phyloP scores from a whole-genome alignment of 2,329 filamentous ascomycete genomes.

The Botryotinia convoluta region DNA sequence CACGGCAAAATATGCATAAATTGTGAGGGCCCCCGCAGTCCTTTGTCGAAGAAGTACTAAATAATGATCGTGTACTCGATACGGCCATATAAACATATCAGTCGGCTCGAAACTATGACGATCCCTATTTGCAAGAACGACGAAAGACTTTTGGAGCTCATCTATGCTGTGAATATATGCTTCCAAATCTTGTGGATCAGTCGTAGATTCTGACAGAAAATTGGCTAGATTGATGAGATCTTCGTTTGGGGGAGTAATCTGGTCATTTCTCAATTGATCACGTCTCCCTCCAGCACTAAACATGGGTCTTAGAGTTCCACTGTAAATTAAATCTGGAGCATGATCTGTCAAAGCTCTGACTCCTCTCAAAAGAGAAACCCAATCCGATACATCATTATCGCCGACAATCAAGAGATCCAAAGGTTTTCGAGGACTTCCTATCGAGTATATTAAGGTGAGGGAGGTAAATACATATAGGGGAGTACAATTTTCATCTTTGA shows the following conservation, averaged over 20 bases:
- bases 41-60: slow-evolving; percentile 40
- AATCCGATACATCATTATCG: slow-evolving; percentile 40
- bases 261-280: slow-evolving; percentile 25
- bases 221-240: slow-evolving; percentile 23
- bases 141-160: slow-evolving; percentile 39
- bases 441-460: slow-evolving; percentile 41
- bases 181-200: slow-evolving; percentile 26
- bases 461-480: slow-evolving; percentile 43
- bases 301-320: slow-evolving; percentile 29
- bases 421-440: slow-evolving; percentile 39
- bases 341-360: slow-evolving; percentile 39
- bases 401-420: slow-evolving; percentile 41
- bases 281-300: slow-evolving; percentile 20
- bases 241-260: slow-evolving; percentile 21
- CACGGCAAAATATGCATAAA: slow-evolving; percentile 41
- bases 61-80: slow-evolving; percentile 40
- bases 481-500: slow-evolving; percentile 39
- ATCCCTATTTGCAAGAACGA: slow-evolving; percentile 27
- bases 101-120: slow-evolving; percentile 37
- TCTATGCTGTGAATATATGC: slow-evolving; percentile 39
- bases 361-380: slow-evolving; percentile 42
- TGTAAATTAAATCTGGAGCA: slow-evolving; percentile 29
- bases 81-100: slow-evolving; percentile 45
- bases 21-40: slow-evolving; percentile 39
- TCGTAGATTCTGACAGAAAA: slow-evolving; percentile 26